A percentile compares a stretch with the other conserved stretches of the same genome.
phyloP scores from a whole-genome alignment of 345 rosid genomes.

The Eucalyptus sideroxylon region DNA sequence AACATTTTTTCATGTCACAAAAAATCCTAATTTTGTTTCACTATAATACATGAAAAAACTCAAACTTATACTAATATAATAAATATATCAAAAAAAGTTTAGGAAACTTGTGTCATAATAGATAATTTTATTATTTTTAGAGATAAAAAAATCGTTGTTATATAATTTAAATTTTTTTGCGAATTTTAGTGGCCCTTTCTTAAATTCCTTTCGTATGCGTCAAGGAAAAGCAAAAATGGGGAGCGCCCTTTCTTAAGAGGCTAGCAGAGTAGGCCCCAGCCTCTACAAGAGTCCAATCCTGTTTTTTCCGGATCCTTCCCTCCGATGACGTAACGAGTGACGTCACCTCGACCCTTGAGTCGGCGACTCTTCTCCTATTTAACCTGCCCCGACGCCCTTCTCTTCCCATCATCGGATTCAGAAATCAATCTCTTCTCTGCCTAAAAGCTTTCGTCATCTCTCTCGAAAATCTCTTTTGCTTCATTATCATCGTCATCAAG shows the following conservation, averaged over 20 bases:
- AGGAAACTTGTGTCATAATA: too few relatives aligned
- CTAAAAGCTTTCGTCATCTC: accelerated
- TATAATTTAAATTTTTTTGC: too few relatives aligned
- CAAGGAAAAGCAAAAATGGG: neutral
- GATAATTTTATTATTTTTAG: too few relatives aligned
- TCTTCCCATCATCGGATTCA: neutral
- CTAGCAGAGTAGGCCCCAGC: neutral
- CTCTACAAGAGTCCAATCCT: neutral
- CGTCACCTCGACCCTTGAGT: neutral
- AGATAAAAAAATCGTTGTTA: too few relatives aligned
- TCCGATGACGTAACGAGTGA: neutral
- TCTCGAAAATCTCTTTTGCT: neutral
- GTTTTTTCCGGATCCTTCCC: neutral
- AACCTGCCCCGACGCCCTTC: neutral
- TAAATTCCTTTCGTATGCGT: neutral
- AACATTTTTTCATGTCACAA: too few relatives aligned
- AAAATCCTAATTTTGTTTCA: too few relatives aligned
- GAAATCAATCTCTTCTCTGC: neutral
- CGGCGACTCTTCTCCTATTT: neutral
- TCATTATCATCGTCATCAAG: neutral
- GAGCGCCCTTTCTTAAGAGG: neutral
- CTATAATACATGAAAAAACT: too few relatives aligned
- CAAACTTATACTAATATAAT: too few relatives aligned
- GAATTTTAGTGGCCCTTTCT: too few relatives aligned
- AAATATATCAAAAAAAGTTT: too few relatives aligned